A percentile compares a stretch with the other conserved stretches of the same genome.
phyloP scores from a whole-genome alignment of 208 protist species.

The Hexamita inflata region DNA sequence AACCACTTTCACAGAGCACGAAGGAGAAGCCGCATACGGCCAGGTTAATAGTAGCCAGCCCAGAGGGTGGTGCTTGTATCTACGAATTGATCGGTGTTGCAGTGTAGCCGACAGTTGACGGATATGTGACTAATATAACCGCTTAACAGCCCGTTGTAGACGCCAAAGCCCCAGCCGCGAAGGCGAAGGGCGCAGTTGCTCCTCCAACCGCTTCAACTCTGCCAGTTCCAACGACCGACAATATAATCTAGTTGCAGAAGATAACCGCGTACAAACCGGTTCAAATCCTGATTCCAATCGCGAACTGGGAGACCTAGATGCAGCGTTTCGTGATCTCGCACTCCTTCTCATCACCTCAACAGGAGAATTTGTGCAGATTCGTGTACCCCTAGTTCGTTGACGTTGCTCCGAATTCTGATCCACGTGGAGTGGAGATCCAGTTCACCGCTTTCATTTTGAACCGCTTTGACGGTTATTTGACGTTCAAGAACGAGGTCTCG shows the following conservation, averaged over 20 bases:
- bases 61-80: conserved; percentile 16
- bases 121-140: conserved; percentile 3
- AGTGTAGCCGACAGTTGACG: background rate
- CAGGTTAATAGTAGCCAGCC: background rate
- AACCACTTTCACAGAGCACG: background rate
- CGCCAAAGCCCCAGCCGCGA: background rate
- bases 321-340: background rate
- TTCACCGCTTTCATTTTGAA: background rate
- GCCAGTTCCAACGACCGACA: background rate
- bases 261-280: no score
- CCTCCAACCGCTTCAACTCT: no score
- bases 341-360: background rate
- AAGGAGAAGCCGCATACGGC: background rate
- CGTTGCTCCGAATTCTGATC: background rate
- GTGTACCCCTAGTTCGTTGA: background rate
- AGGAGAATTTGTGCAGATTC: background rate
- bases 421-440: background rate
- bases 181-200: background rate
- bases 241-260: no score
- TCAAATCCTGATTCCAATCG: background rate
- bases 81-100: background rate
- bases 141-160: background rate
- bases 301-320: conserved; percentile 18
- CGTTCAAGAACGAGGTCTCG: background rate
- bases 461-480: background rate